These are phyloP conservation scores for Drosera capensis DNA, from an alignment of 148 eudicot species.

Conservation along the genomic window DNA sequence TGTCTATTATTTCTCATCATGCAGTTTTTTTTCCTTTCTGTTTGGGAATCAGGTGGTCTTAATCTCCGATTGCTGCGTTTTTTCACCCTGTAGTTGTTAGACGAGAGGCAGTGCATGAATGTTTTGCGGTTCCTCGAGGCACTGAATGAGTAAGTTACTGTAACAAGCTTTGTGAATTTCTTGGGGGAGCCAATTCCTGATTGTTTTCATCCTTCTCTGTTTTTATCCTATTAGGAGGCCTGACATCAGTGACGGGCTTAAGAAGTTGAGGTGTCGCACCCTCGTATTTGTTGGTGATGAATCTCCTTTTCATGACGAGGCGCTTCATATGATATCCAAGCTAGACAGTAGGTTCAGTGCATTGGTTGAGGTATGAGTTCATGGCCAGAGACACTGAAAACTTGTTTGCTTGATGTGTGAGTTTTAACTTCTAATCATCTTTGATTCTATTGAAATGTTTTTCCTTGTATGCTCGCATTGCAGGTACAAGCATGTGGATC, in stretches of 20 bases:
- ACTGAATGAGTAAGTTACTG: constrained; percentile 50
- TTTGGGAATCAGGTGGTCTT: neutral
- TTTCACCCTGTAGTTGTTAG: constrained; percentile 46
- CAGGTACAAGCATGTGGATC: constrained; percentile 95
- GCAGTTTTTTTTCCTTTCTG: too few relatives aligned
- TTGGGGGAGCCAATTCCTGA: neutral
- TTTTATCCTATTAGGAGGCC: constrained; percentile 58
- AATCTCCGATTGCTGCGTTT: constrained; percentile 2
- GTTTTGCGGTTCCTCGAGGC: constrained; percentile 82
- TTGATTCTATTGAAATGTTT: neutral
- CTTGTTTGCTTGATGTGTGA: neutral
- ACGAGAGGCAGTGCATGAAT: constrained; percentile 76
- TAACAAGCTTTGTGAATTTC: too few relatives aligned
- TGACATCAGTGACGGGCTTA: constrained; percentile 69
- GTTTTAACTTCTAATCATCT: neutral
- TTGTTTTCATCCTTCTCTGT: neutral
- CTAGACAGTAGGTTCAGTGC: constrained; percentile 87
- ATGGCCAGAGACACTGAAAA: neutral
- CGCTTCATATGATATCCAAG: constrained; percentile 74
- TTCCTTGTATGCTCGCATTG: neutral
- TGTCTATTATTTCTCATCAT: constrained; percentile 1
- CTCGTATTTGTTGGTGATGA: constrained; percentile 89
- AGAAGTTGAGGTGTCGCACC: constrained; percentile 70
- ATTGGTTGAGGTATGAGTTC: constrained; percentile 71
- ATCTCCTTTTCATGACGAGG: constrained; percentile 83